Percentiles rank a stretch among this genome's conserved stretches.
These are phyloP conservation scores for Mucor saturninus DNA, from an alignment of 371 early-diverging fungal genomes.

Conservation along the genomic window DNA sequence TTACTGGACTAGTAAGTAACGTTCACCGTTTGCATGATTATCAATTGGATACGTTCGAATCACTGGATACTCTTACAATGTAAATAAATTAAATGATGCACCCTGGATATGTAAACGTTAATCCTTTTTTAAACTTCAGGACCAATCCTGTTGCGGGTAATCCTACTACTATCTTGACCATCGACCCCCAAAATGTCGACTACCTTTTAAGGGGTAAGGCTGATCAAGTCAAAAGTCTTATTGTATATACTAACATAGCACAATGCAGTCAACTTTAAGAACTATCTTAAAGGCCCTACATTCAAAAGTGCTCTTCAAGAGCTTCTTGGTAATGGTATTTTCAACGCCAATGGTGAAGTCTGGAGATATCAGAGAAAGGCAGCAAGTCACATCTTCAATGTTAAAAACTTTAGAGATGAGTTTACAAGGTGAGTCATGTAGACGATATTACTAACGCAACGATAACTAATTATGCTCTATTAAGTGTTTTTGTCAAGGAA, in stretches of 20 bases:
- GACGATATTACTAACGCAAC: background rate
- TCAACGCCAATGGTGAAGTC: constrained; percentile 67
- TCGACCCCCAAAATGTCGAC: constrained; percentile 51
- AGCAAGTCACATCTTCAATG: constrained; percentile 72
- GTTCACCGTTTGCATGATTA: constrained; percentile 30
- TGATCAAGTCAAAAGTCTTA: background rate
- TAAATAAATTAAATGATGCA: constrained; percentile 9
- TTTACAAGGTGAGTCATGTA: constrained; percentile 47
- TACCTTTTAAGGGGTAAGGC: constrained; percentile 28
- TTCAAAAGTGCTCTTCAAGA: constrained; percentile 40
- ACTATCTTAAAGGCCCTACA: constrained; percentile 60
- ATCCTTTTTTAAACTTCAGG: constrained; percentile 8
- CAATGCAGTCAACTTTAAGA: constrained; percentile 55
- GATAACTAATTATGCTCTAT: background rate
- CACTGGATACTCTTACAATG: constrained; percentile 27
- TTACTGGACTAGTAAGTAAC: constrained; percentile 28
- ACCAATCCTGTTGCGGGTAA: constrained; percentile 36
- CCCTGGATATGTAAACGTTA: background rate
- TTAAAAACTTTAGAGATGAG: constrained; percentile 72
- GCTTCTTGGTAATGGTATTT: constrained; percentile 76
- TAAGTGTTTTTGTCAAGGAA: constrained; percentile 56
- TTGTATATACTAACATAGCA: background rate
- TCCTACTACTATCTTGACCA: constrained; percentile 37
- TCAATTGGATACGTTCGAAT: constrained; percentile 11
- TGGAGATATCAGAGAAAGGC: constrained; percentile 76